Percentiles rank a stretch among this genome's conserved stretches.
These are phyloP conservation scores for Mycena alexandri DNA, from an alignment of 768 basidiomycete species.

Conservation along the genomic window DNA sequence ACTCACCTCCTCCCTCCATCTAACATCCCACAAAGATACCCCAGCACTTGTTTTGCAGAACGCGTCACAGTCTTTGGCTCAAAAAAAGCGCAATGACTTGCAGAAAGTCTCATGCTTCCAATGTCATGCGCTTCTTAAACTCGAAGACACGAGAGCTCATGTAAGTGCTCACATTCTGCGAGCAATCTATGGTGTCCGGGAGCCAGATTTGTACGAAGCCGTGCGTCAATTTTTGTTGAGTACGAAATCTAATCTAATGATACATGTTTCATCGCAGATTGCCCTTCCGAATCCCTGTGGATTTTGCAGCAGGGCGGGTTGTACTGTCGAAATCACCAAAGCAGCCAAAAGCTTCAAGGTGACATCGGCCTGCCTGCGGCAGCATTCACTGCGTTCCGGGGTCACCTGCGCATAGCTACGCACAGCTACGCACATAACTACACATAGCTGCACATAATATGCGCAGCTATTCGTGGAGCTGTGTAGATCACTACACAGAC, in stretches of 20 bases:
- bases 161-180: slow-evolving; percentile 4
- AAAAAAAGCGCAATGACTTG: slow-evolving; percentile 1
- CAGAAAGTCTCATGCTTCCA: slow-evolving; percentile 8
- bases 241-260: too few relatives aligned
- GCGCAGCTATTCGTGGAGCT: too few relatives aligned
- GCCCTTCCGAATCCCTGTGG: slow-evolving; percentile 2
- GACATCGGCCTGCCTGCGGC: neutral
- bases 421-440: too few relatives aligned
- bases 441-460: too few relatives aligned
- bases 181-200: slow-evolving; percentile 1
- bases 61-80: slow-evolving; percentile 4
- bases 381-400: too few relatives aligned
- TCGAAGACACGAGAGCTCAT: slow-evolving; percentile 5
- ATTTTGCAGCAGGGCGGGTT: slow-evolving; percentile 2
- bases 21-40: too few relatives aligned
- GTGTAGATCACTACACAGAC: too few relatives aligned
- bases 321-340: neutral
- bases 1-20: too few relatives aligned
- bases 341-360: neutral
- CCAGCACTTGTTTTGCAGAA: too few relatives aligned
- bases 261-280: too few relatives aligned
- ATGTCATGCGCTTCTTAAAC: slow-evolving; percentile 10
- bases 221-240: too few relatives aligned
- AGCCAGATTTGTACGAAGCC: neutral
- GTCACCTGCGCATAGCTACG: too few relatives aligned